A percentile compares a stretch with the other conserved stretches of the same genome.
phyloP scores from a whole-genome alignment of 805 yeast genomes.

The Lipomyces sp. region DNA sequence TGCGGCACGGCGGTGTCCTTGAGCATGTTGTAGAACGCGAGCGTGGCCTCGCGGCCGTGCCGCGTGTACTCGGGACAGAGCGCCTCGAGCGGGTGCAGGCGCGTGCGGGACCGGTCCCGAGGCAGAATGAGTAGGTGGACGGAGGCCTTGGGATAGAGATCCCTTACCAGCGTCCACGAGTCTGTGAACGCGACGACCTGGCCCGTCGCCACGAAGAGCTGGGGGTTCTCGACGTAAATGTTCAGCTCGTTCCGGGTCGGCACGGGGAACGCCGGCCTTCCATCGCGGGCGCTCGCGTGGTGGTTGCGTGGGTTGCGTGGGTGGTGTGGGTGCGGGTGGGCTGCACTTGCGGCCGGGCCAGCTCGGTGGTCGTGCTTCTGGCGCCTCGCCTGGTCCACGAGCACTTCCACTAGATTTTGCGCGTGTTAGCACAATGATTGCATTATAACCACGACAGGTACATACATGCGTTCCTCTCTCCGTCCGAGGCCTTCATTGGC shows the following conservation, averaged over 20 bases:
- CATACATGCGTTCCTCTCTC: too few relatives aligned
- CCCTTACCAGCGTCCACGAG: slow-evolving; percentile 54
- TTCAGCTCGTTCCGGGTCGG: slow-evolving; percentile 48
- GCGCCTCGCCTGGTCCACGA: too few relatives aligned
- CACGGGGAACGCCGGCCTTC: not conserved
- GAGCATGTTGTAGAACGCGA: slow-evolving; percentile 36
- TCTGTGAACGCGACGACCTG: slow-evolving; percentile 50
- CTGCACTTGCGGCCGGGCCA: too few relatives aligned
- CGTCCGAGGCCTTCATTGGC: too few relatives aligned
- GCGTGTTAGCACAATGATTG: too few relatives aligned
- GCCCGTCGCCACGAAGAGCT: slow-evolving; percentile 34
- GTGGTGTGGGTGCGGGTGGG: too few relatives aligned
- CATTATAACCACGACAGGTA: too few relatives aligned
- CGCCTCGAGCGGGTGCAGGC: slow-evolving; percentile 51
- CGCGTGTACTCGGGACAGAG: slow-evolving; percentile 37
- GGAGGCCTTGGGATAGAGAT: slow-evolving; percentile 59
- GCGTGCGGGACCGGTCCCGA: slow-evolving; percentile 43
- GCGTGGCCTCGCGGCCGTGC: not conserved
- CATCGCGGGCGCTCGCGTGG: not conserved
- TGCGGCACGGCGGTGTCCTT: slow-evolving; percentile 40
- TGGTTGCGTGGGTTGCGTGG: too few relatives aligned
- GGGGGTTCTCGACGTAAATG: slow-evolving; percentile 50
- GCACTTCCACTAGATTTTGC: too few relatives aligned
- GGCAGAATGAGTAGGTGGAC: slow-evolving; percentile 65
- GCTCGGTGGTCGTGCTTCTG: too few relatives aligned